Percentiles rank a stretch among this genome's conserved stretches.
Evolutionary conservation across 306 rosid genomes (phyloP).

Genomic region (Lathyrus tuberosus): DNA sequence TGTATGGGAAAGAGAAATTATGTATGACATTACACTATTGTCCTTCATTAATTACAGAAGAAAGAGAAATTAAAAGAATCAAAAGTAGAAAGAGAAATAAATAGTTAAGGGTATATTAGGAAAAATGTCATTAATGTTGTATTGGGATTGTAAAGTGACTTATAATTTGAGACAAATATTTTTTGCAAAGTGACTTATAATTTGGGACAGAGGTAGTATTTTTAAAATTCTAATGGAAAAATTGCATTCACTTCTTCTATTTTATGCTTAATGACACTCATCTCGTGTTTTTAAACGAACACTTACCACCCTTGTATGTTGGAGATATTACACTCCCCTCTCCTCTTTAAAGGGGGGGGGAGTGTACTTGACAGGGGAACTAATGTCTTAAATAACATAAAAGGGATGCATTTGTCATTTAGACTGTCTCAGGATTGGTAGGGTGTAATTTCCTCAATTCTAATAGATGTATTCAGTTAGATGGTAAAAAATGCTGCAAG

Average conservation of each 20-base stretch:
- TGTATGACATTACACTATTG: too few species aligned
- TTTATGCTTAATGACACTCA: neutral
- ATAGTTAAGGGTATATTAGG: too few species aligned
- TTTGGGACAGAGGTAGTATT: too few species aligned
- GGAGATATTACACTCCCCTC: conserved; percentile 3
- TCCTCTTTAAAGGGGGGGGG: neutral
- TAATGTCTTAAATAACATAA: neutral
- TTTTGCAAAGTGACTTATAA: too few species aligned
- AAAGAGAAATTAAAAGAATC: too few species aligned
- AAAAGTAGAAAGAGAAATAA: too few species aligned
- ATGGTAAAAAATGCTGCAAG: neutral
- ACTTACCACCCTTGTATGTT: neutral
- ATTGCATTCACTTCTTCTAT: neutral
- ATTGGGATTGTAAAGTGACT: too few species aligned
- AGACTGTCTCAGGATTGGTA: neutral
- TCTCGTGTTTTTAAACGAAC: neutral
- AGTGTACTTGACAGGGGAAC: neutral
- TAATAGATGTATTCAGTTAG: neutral
- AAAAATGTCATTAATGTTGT: too few species aligned
- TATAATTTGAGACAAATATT: too few species aligned
- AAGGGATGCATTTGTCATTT: neutral
- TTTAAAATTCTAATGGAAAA: neutral
- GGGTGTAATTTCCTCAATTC: neutral
- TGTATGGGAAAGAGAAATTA: too few species aligned
- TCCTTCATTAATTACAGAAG: too few species aligned